phyloP scores from a whole-genome alignment of 1,139 yeast genomes.

The Arxiozyma slooffiae region DNA sequence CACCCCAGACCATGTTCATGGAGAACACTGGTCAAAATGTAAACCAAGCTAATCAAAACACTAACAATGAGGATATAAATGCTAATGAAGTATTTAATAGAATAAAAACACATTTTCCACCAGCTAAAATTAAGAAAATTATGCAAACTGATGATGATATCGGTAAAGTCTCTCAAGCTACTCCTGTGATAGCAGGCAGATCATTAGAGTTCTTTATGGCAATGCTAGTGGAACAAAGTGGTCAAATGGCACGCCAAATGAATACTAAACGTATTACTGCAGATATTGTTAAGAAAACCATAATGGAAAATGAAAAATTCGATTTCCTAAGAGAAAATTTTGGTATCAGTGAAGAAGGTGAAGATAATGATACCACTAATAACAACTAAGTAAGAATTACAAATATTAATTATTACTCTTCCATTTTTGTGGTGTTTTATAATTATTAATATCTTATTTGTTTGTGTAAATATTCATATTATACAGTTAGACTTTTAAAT shows the following conservation, averaged over 20 bases:
- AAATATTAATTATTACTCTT: background rate
- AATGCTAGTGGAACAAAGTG: constrained; percentile 74
- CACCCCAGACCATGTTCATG: background rate
- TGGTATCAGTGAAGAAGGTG: constrained; percentile 1
- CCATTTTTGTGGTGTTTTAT: background rate
- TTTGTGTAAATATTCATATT: background rate
- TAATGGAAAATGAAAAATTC: constrained; percentile 77
- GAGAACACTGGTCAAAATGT: background rate
- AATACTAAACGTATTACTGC: constrained; percentile 81
- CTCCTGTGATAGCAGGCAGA: constrained; percentile 92
- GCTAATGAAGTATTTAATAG: constrained; percentile 21
- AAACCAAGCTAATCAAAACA: background rate
- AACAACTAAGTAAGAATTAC: background rate
- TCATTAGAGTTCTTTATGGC: constrained; percentile 90
- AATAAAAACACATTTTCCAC: constrained; percentile 91
- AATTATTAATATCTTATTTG: background rate
- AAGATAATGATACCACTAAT: background rate
- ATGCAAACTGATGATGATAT: constrained; percentile 98
- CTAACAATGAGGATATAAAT: constrained; percentile 9
- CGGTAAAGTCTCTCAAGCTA: constrained; percentile 97
- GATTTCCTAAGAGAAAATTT: constrained; percentile 68
- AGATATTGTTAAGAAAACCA: constrained; percentile 74
- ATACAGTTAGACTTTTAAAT: background rate
- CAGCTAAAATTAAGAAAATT: constrained; percentile 88
- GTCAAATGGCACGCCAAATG: constrained; percentile 62